Base-by-base conservation (phyloP, 352 stramenopile genomes). In the Globisporangium echinulatum region DNA sequence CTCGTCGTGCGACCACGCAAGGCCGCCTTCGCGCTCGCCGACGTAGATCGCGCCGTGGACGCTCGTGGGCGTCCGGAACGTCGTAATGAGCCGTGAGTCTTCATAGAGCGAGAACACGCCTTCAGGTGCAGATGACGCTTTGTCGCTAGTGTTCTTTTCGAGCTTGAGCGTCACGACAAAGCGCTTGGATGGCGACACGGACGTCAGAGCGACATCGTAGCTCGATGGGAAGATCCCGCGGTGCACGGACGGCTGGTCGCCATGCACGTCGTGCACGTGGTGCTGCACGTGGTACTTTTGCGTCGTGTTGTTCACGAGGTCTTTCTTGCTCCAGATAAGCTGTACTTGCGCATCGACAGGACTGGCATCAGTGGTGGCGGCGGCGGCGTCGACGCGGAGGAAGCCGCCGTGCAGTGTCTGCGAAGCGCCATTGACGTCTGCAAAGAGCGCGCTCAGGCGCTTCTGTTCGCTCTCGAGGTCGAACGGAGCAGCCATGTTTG, bases 1-100 rank as follows among this genome's bases (percentile, higher is more conserved):
- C 59, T 96, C 86, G 52, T 93, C 84, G 47, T 86, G 61, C 9
- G 77, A 89, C 83, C 83, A 96, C 9, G 71, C 68, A 33, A 91
- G 66, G 8, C 77, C 78, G n/a, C 86, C 86, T 53, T 90, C 83
- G 5, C 79, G 73, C 60, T 88, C 78, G 49, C 79, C 79, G 4
- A 79, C 65, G 66, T 92, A 92, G 61, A 92, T 77, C 9, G 64
- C 54, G 1, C 83, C 83, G 40, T 92, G 83, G 13, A 87, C 62
- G n/a, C 72, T 75, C 67, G 89, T 90, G 38, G 80, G 75, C 13
- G 80, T 75, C 50, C 81, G 85, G 61, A 88, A 88, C 36, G 68
- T 77, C 42, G 61, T 67, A 40, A 82, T 51, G 2, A 90, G 58
- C 44, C 64, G 68, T 2, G 64, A 57, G n/a, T 67, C 40, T 5